A percentile compares a stretch with the other conserved stretches of the same genome.
Evolutionary conservation across 495 filamentous ascomycete genomes (phyloP).

Genomic region (Daldinia decipiens): DNA sequence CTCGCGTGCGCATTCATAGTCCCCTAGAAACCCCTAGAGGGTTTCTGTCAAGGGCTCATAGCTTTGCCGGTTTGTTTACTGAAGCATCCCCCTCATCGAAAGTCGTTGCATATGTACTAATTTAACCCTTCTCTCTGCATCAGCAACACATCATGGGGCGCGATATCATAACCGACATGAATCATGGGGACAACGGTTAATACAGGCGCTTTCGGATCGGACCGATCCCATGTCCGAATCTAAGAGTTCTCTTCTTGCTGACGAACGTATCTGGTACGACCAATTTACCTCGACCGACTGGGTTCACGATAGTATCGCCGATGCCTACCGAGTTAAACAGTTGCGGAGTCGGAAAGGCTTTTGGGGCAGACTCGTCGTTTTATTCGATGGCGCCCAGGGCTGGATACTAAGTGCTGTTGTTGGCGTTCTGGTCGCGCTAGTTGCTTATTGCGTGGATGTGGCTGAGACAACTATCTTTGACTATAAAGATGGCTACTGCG

Average conservation of each 20-base stretch:
- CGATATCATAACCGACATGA: slow-evolving; percentile 74
- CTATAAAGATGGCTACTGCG: slow-evolving; percentile 90
- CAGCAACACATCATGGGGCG: slow-evolving; percentile 36
- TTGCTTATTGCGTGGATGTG: slow-evolving; percentile 91
- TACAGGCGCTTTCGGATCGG: slow-evolving; percentile 59
- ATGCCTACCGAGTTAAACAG: slow-evolving; percentile 86
- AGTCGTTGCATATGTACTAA: slow-evolving; percentile 1
- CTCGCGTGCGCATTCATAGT: slow-evolving; percentile 56
- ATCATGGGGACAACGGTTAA: slow-evolving; percentile 68
- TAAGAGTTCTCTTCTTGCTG: slow-evolving; percentile 69
- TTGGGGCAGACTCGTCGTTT: slow-evolving; percentile 76
- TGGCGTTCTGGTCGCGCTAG: slow-evolving; percentile 82
- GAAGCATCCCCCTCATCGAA: slow-evolving; percentile 8
- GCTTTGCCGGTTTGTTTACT: slow-evolving; percentile 54
- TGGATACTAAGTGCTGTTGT: slow-evolving; percentile 95
- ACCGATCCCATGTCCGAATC: slow-evolving; percentile 64
- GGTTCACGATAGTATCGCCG: slow-evolving; percentile 97
- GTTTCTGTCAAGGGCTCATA: slow-evolving; percentile 59
- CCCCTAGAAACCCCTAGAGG: slow-evolving; percentile 51
- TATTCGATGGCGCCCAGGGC: slow-evolving; percentile 90
- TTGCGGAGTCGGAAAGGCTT: slow-evolving; percentile 84
- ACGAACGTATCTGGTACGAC: slow-evolving; percentile 98
- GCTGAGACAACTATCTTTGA: slow-evolving; percentile 87
- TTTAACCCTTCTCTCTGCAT: slow-evolving; percentile 19
- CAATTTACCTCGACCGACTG: slow-evolving; percentile 99